These are phyloP conservation scores for Linum tenue DNA, from an alignment of 345 rosid genomes.

Conservation along the genomic window DNA sequence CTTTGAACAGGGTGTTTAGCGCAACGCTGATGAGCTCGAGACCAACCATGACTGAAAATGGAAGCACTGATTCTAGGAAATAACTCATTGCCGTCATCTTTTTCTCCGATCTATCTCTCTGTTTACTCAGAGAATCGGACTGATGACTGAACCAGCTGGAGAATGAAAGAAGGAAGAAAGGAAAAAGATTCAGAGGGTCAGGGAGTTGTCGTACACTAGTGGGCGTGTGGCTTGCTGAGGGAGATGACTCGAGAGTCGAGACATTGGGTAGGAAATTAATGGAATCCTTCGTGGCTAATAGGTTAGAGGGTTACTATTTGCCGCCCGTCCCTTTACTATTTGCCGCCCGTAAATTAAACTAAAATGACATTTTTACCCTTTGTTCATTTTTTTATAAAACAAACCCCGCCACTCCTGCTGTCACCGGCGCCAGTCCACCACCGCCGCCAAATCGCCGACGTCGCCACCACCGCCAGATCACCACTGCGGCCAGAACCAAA, in stretches of 20 bases:
- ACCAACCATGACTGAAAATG: slow-evolving; percentile 54
- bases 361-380: too few relatives aligned
- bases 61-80: slow-evolving; percentile 47
- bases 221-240: too few relatives aligned
- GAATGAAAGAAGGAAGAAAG: background rate
- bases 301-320: too few relatives aligned
- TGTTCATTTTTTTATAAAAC: too few relatives aligned
- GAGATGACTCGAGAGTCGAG: background rate
- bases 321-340: too few relatives aligned
- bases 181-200: background rate
- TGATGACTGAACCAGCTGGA: too few relatives aligned
- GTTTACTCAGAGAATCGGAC: background rate
- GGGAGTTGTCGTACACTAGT: background rate
- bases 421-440: too few relatives aligned
- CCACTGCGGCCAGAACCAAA: too few relatives aligned
- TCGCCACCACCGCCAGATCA: too few relatives aligned
- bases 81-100: slow-evolving; percentile 31
- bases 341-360: too few relatives aligned
- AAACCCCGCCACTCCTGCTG: too few relatives aligned
- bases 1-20: slow-evolving; percentile 73
- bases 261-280: background rate
- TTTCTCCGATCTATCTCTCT: background rate
- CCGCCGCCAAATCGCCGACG: too few relatives aligned
- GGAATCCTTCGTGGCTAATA: background rate
- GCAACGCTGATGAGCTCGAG: slow-evolving; percentile 68